Base-by-base conservation (phyloP, 305 asterid species). In the Nicotiana rustica region DNA sequence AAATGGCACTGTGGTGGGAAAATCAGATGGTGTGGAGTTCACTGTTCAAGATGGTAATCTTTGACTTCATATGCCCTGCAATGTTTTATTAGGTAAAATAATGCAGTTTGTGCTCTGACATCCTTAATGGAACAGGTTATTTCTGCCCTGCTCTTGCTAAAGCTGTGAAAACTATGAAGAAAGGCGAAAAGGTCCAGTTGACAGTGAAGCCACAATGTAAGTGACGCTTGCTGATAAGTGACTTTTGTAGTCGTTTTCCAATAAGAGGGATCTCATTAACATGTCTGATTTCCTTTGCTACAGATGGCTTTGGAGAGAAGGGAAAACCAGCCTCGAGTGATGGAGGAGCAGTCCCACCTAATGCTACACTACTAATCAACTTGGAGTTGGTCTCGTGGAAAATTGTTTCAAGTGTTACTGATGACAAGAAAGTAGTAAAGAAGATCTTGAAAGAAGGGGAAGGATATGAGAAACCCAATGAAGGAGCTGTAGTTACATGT, bases 301-400 rank as follows among this genome's bases (percentile, higher is more conserved):
- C 90, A 96, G 99, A 96, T 87, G 98, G 98, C 25, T 96, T 96
- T 84, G 98, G 98, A 31, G 98, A 93, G 73, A 93, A 92, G 84
- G 99, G 98, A 18, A 95, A 85, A 56, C 89, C 93, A 2, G 96
- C 97, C n/a, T 90, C 91, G 55, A 91, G 90, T 56, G 83, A 85
- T 38, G 89, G 86, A 80, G 93, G 87, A 10, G 95, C 94, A 47
- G 89, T 94, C 60, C 98, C 97, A 1, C 94, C 98, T 56, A 96
- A 92, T 82, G 89, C 98, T 17, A 86, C 87, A 14, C 78, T 94
- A 83, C 86, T 86, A 35, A 91, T 96, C 47, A 83, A 61, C 73
- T 80, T 96, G 60, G 98, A 94, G 87, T 85, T 96, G 75, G 85
- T 89, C 3, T 94, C 99, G 0, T 96, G 99, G 99, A 93, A 94